These are phyloP conservation scores for Arachnomyces sp. DNA, from an alignment of 2,329 filamentous ascomycete species.

Conservation along the genomic window DNA sequence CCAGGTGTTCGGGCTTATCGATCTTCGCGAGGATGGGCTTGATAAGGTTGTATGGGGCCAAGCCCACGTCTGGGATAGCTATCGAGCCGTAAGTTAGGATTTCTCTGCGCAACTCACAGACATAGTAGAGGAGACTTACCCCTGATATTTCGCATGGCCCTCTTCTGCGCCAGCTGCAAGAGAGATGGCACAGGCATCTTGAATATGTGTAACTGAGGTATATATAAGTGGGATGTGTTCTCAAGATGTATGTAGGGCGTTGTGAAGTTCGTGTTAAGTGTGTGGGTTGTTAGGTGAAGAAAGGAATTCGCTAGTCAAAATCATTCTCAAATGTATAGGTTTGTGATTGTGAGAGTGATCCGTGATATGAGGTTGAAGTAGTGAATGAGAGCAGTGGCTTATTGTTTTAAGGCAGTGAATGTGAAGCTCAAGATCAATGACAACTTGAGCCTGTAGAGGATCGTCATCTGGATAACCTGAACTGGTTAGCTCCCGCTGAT, in stretches of 20 bases:
- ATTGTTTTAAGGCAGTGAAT: too few species aligned
- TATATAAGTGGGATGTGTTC: slow-evolving; percentile 1
- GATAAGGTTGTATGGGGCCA: slow-evolving; percentile 60
- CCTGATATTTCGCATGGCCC: slow-evolving; percentile 31
- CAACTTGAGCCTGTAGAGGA: too few species aligned
- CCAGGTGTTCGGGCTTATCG: slow-evolving; percentile 66
- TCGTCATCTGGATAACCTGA: too few species aligned
- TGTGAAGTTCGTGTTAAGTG: too few species aligned
- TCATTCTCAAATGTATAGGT: too few species aligned
- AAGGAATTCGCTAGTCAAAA: slow-evolving; percentile 12
- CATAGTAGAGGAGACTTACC: slow-evolving; percentile 18
- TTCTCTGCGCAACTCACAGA: not conserved
- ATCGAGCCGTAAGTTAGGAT: slow-evolving; percentile 2
- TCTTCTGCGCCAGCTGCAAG: slow-evolving; percentile 27
- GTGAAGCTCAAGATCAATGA: too few species aligned
- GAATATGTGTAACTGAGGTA: not conserved
- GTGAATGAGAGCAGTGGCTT: too few species aligned
- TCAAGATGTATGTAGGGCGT: too few species aligned
- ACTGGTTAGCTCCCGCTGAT: too few species aligned
- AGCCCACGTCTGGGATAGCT: slow-evolving; percentile 63
- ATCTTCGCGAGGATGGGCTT: slow-evolving; percentile 63
- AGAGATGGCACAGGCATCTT: slow-evolving; percentile 30
- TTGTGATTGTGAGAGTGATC: too few species aligned
- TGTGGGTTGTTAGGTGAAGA: slow-evolving; percentile 1
- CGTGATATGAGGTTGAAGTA: too few species aligned